Evolutionary conservation across 306 rosid genomes (phyloP), one percentile per base, ranked within the genome.

Genomic region (Sphenostylis stenocarpa): DNA sequence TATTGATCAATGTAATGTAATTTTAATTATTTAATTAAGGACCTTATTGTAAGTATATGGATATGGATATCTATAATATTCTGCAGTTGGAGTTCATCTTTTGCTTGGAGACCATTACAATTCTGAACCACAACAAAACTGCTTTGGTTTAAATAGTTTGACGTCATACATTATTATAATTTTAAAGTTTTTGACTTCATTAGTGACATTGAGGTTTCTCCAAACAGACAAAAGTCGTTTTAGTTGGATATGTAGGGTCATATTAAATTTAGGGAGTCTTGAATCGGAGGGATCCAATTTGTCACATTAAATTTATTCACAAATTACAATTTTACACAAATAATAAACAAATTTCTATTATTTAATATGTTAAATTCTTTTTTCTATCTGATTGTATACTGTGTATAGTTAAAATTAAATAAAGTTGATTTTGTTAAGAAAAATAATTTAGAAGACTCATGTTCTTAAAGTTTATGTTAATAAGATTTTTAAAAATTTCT

Each of bases 1-100:
- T 28, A 70, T 52, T 24, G 74, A 24, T 49, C 31, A 53, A 3
- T 53, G 83, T 62, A 55, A 80, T 78, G 83, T 62, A 55, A 77
- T 78, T 41, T 62, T 64, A 63, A 39, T 28, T 66, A 57, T 24
- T 63, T n/a, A 7, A 38, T 26, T 7, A 19, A 34, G 13, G 1
- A 19, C 14, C 49, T 33, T 33, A 57, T 12, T 55, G 36, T 23
- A 12, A 17, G 51, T 6, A 21, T 64, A 21, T 75, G 62, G 15
- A 73, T 28, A 21, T 61, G 28, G 2, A 63, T 63, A 4, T 53
- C 33, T 47, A 5, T 68, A n/a, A 9, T 38, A 20, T 72, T n/a
- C 28, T 23, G 14, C 39, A 3, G 39, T 21, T 34, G 3, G 3
- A 21, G 16, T 61, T 72, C 39, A 21, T 55, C n/a, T 36, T n/a